Base-by-base conservation (phyloP, 192 early-diverging fungal species). In the Backusella parvicylindrica region DNA sequence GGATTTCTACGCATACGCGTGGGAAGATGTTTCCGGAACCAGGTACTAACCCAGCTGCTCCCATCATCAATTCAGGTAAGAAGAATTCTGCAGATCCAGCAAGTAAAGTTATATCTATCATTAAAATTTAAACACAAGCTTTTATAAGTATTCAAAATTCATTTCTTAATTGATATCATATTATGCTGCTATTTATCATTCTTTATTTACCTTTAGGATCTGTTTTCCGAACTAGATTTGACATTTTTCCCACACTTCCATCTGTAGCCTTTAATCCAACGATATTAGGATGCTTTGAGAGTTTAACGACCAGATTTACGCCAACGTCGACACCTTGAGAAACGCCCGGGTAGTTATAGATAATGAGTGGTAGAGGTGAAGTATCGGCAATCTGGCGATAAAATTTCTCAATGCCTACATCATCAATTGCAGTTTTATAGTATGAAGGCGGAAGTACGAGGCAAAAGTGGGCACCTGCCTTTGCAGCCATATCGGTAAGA, bases 201-300 rank as follows among this genome's bases (percentile, higher is more conserved):
- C 30, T 21, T 21, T 35, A n/a, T 50, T 72, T 60, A 65, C 72
- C 72, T 43, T 49, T 64, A 0, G 77, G 64, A 64, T 71, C 37
- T 15, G 75, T 81, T 30, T 81, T 71, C 1, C 50, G 40, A 72
- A 76, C 65, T 15, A 82, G 28, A 71, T 72, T 64, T 56, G 72
- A 74, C n/a, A 82, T 74, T 71, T 82, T 82, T 30, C 81, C 81
- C 69, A 82, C 75, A 40, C 78, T 82, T n/a, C 77, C 81, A 18
- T 82, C 81, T 8, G 81, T 82, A 3, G 67, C 80, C 67, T 81
- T 81, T 28, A 81, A 37, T 30, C 71, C 80, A 32, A 71, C 72
- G 64, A 81, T 81, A 68, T 81, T 81, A 35, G 35, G 53, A 63
- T 81, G 80, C 26, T 71, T 47, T 5, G 80, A 38, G 4, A 81